Percentiles rank a stretch among this genome's conserved stretches.
Evolutionary conservation across 164 flowering plant species (phyloP).

Genomic region (Sextonia rubra): DNA sequence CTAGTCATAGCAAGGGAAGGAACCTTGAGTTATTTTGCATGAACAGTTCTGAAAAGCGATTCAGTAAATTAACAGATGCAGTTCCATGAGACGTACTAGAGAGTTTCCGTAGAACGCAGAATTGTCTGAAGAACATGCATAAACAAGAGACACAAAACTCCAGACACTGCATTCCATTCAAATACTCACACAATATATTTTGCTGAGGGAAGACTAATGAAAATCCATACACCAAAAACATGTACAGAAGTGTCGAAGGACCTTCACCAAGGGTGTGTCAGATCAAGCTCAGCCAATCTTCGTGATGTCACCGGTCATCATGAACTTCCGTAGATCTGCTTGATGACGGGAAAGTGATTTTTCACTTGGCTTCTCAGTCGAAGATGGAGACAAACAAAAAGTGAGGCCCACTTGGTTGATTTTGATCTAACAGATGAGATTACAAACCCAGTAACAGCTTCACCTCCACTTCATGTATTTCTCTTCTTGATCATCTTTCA

Average conservation of each 20-base stretch:
- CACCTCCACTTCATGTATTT: neutral
- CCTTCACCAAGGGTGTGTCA: neutral
- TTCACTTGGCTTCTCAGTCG: neutral
- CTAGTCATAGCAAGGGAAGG: no score
- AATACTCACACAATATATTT: neutral
- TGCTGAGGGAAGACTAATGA: neutral
- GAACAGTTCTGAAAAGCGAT: no score
- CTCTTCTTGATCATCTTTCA: neutral
- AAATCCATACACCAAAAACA: neutral
- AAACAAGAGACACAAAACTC: neutral
- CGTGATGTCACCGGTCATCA: neutral
- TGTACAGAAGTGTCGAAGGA: neutral
- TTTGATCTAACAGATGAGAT: neutral
- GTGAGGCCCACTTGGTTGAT: neutral
- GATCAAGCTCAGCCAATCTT: neutral
- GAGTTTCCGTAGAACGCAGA: neutral
- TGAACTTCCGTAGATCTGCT: neutral
- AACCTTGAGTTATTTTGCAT: no score
- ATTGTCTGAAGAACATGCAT: neutral
- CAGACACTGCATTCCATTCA: neutral
- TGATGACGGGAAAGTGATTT: neutral
- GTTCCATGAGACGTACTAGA: no score
- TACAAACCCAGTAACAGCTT: neutral
- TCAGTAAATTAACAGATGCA: no score
- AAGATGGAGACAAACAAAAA: neutral